Percentiles rank a stretch among this genome's conserved stretches.
Evolutionary conservation across 805 yeast genomes (phyloP).

Genomic region (Schwanniomyces polymorphus): DNA sequence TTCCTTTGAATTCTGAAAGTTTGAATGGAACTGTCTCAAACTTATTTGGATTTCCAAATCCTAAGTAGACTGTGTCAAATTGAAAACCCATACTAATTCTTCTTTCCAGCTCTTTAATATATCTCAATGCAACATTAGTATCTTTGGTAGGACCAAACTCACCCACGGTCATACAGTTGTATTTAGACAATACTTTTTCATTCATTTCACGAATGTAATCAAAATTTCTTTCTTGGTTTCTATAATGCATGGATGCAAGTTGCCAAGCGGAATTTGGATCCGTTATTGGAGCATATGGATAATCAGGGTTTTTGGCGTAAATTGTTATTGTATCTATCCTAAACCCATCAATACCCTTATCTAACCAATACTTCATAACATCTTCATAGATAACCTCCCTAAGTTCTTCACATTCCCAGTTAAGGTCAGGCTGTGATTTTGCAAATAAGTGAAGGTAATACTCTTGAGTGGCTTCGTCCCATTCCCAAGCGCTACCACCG

Average conservation of each 20-base stretch:
- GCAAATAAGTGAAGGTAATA: slow-evolving; percentile 58
- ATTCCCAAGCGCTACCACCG: slow-evolving; percentile 57
- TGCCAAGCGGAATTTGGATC: slow-evolving; percentile 43
- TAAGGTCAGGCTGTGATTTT: slow-evolving; percentile 56
- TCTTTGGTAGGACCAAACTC: slow-evolving; percentile 50
- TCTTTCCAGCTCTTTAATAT: slow-evolving; percentile 37
- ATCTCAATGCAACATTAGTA: slow-evolving; percentile 34
- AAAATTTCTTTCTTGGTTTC: slow-evolving; percentile 56
- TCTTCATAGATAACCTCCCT: slow-evolving; percentile 42
- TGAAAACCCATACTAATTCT: slow-evolving; percentile 39
- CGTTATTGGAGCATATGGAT: slow-evolving; percentile 49
- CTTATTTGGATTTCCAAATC: slow-evolving; percentile 33
- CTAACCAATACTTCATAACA: slow-evolving; percentile 54
- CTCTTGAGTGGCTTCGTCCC: slow-evolving; percentile 53
- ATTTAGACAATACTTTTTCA: slow-evolving; percentile 38
- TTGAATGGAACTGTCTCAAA: slow-evolving; percentile 33
- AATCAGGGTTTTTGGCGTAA: slow-evolving; percentile 47
- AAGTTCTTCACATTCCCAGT: slow-evolving; percentile 53
- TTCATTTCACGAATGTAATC: slow-evolving; percentile 57
- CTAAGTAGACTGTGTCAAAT: slow-evolving; percentile 36
- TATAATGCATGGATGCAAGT: slow-evolving; percentile 15
- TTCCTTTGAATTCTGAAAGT: slow-evolving; percentile 43
- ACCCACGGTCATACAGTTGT: slow-evolving; percentile 58
- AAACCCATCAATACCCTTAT: slow-evolving; percentile 59
- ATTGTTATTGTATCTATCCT: slow-evolving; percentile 57